Evolutionary conservation across 208 protist species (phyloP), one percentile per base, ranked within the genome.

Genomic region (Strigomonas culicis): DNA sequence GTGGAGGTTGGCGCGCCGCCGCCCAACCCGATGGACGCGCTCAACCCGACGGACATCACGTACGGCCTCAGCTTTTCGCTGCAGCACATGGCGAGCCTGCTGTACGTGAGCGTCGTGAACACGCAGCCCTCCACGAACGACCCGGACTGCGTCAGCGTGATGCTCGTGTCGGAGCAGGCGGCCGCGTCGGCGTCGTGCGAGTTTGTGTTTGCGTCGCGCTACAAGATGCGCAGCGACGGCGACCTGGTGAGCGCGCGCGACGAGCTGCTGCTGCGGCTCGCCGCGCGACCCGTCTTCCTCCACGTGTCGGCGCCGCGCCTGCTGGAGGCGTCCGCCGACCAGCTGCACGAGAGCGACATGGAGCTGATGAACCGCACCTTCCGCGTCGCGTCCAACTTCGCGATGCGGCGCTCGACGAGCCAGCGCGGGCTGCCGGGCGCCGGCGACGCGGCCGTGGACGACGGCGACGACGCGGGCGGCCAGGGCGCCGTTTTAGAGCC

Each of bases 191-290:
- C 56, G 0, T 82, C 74, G 21, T 86, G 83, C 43, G 76, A 88
- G 70, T 85, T 93, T 46, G 55, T 68, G 8, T 78, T 93, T 24
- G 73, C 77, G 24, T 82, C 86, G n/a, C 78, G 83, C 50, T 90
- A 88, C 75, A 90, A 86, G 71, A 84, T 88, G 34, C 77, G 85
- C 70, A 68, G 70, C 49, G 86, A 93, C 27, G 86, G 86, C 27
- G 83, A 90, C 53, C 66, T 69, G 39, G 70, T 93, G 43, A 83
- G 76, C 61, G 65, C 71, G 13, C 72, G 60, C 13, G 82, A 93
- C 70, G 79, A 82, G 41, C 75, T 93, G 43, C 70, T 93, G 13
- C 68, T 90, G 21, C 82, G 76, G 11, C 72, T 84, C 19, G 71
- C 72, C 13, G 59, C 68, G 0, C 63, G 69, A 41, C 77, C 80